Conservation (phyloP, 2,329 filamentous ascomycete genomes). For the Alternaria triticimaculans region DNA sequence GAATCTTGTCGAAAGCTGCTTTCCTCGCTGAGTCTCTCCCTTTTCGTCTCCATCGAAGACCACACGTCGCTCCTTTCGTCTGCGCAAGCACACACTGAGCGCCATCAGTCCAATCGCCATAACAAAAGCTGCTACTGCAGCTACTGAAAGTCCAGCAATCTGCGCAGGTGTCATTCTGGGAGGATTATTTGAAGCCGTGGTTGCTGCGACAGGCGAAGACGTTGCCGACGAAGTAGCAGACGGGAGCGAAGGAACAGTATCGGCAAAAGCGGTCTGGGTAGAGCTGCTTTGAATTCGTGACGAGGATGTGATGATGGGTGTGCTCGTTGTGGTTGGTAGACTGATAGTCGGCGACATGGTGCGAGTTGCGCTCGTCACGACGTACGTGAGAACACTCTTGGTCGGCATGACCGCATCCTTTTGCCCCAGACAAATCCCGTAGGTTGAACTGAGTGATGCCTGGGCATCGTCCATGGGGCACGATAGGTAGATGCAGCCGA, state of each 20-base stretch:
- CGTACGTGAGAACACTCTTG: constrained; percentile 39
- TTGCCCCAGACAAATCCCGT: constrained; percentile 47
- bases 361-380: constrained; percentile 29
- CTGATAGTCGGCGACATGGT: constrained; percentile 22
- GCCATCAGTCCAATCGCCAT: constrained; percentile 49
- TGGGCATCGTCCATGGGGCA: constrained; percentile 33
- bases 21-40: constrained; percentile 12
- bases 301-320: constrained; percentile 20
- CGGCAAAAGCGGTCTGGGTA: constrained; percentile 31
- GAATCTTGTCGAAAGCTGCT: constrained; percentile 28
- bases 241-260: constrained; percentile 34
- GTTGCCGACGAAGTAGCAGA: constrained; percentile 29
- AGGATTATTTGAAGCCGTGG: constrained; percentile 18
- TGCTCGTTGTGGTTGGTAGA: constrained; percentile 14
- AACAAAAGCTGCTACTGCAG: constrained; percentile 45
- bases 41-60: constrained; percentile 31
- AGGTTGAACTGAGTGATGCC: constrained; percentile 31
- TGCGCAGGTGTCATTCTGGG: constrained; percentile 47
- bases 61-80: constrained; percentile 40
- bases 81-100: constrained; percentile 45
- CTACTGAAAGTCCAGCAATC: constrained; percentile 48
- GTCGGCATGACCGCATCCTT: constrained; percentile 46
- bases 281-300: constrained; percentile 15
- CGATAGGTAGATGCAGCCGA: constrained; percentile 46
- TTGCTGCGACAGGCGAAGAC: constrained; percentile 18